A percentile compares a stretch with the other conserved stretches of the same genome.
Evolutionary conservation across 2,329 filamentous ascomycete species (phyloP).

Genomic region (Fusarium buxicola): DNA sequence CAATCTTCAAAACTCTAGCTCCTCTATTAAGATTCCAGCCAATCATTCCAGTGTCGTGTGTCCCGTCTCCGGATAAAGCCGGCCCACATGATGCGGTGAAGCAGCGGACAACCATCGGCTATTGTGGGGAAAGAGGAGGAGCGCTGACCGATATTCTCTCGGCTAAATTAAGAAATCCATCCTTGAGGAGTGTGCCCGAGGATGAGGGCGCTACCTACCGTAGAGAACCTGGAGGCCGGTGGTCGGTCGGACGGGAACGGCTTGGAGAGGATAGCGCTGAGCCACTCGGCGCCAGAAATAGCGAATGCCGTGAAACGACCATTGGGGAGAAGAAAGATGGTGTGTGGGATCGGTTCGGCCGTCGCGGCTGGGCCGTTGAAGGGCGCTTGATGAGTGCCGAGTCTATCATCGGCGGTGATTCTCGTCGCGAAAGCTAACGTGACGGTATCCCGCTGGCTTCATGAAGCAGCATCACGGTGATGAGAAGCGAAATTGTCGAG

Average conservation of each 20-base stretch:
- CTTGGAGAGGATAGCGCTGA: neutral
- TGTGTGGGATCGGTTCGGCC: conserved; percentile 23
- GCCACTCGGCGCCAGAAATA: conserved; percentile 15
- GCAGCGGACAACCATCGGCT: neutral
- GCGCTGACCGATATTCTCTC: neutral
- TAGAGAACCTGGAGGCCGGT: neutral
- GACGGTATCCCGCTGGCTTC: neutral
- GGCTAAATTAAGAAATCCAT: no score
- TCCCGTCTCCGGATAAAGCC: conserved; percentile 5
- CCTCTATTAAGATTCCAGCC: no score
- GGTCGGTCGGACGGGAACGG: conserved; percentile 29
- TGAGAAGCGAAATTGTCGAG: neutral
- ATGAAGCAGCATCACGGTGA: neutral
- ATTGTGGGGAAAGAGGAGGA: conserved; percentile 14
- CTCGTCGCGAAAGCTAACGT: no score
- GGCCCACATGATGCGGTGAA: conserved; percentile 11
- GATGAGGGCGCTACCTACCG: neutral
- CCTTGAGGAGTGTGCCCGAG: no score
- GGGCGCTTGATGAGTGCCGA: neutral
- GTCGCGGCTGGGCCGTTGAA: conserved; percentile 4
- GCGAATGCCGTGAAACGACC: conserved; percentile 33
- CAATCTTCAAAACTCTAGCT: conserved; percentile 26
- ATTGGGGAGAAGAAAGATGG: neutral
- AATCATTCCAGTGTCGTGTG: conserved; percentile 2
- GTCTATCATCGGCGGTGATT: neutral